phyloP scores from a whole-genome alignment of 148 eudicot genomes.

The Hydrangea macrophylla region DNA sequence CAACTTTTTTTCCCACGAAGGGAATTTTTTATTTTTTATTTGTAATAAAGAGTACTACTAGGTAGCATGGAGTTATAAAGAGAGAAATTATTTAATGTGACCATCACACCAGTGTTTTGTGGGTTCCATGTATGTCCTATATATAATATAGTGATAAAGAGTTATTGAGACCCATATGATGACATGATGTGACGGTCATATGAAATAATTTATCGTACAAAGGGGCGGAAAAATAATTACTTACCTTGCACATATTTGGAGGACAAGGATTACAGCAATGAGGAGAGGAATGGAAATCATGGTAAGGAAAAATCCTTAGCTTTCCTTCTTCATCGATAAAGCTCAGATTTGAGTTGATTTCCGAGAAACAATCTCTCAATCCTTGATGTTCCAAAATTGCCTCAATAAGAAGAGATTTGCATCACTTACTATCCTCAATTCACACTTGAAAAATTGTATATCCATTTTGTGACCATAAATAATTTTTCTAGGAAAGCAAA shows the following conservation, averaged over 20 bases:
- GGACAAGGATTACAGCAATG: conserved; percentile 72
- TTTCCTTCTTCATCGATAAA: conserved; percentile 55
- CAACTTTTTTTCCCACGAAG: too few relatives aligned
- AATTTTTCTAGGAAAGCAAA: not conserved
- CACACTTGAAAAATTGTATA: conserved; percentile 55
- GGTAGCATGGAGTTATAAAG: too few relatives aligned
- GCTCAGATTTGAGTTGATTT: conserved; percentile 74
- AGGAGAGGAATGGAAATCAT: conserved; percentile 48
- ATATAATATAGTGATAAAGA: too few relatives aligned
- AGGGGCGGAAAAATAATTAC: too few relatives aligned
- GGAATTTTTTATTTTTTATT: too few relatives aligned
- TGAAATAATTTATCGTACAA: too few relatives aligned
- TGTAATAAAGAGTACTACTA: too few relatives aligned
- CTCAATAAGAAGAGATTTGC: conserved; percentile 66
- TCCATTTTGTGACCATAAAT: not conserved
- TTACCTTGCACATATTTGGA: conserved; percentile 97
- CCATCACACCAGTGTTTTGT: too few relatives aligned
- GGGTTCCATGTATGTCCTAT: too few relatives aligned
- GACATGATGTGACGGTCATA: too few relatives aligned
- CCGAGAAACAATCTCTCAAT: conserved; percentile 52
- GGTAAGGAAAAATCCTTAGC: conserved; percentile 50
- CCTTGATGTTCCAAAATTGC: conserved; percentile 63
- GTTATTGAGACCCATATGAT: too few relatives aligned
- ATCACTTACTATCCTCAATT: conserved; percentile 72
- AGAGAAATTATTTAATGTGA: too few relatives aligned